Percentiles rank a stretch among this genome's conserved stretches.
Conservation (phyloP, 257 asterid genomes). For the Parsonsia alboflavescens region DNA sequence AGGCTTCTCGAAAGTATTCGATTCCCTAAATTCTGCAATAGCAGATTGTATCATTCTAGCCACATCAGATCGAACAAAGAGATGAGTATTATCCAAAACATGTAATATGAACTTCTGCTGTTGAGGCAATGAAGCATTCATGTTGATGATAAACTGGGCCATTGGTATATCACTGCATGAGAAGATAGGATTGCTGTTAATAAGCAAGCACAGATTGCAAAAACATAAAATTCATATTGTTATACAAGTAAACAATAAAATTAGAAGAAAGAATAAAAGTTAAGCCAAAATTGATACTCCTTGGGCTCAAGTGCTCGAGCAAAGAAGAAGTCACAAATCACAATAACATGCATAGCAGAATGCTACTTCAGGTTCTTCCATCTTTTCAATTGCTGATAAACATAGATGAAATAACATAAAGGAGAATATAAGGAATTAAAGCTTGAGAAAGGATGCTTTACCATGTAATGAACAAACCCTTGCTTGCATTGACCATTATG, state of each 20-base stretch:
- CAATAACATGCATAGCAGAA: background rate
- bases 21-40: conserved; percentile 71
- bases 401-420: too few relatives aligned
- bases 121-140: conserved; percentile 69
- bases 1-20: conserved; percentile 78
- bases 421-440: background rate
- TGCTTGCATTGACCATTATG: conserved; percentile 62
- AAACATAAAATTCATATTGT: background rate
- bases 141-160: conserved; percentile 86
- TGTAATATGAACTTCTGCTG: conserved; percentile 75
- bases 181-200: background rate
- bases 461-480: conserved; percentile 76
- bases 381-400: background rate
- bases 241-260: background rate
- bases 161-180: conserved; percentile 73
- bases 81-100: conserved; percentile 65
- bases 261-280: background rate
- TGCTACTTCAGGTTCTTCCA: background rate
- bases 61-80: conserved; percentile 76
- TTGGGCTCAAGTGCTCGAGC: background rate
- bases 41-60: conserved; percentile 70
- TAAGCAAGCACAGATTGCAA: conserved; percentile 2
- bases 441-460: conserved; percentile 18
- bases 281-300: background rate
- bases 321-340: background rate